Evolutionary conservation across 331 rosid genomes (phyloP).

Genomic region (Acacia pycnantha): DNA sequence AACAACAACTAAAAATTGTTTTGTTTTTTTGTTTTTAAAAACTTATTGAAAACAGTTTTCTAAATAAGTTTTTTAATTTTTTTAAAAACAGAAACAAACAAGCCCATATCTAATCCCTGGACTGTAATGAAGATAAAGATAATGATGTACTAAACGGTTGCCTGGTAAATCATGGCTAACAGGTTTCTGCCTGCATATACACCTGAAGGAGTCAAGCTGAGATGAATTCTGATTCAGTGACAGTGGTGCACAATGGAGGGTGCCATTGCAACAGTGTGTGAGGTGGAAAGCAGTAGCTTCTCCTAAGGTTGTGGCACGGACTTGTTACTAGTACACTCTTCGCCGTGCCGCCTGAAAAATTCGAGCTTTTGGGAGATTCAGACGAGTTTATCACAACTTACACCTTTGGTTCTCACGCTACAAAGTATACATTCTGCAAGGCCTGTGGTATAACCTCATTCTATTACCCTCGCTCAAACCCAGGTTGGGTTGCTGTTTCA

Average conservation of each 20-base stretch:
- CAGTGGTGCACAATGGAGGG: conserved; percentile 66
- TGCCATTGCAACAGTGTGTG: conserved; percentile 81
- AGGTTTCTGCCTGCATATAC: neutral
- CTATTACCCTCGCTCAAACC: conserved; percentile 77
- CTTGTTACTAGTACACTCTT: conserved; percentile 71
- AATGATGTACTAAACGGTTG: neutral
- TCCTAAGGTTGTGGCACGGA: conserved; percentile 61
- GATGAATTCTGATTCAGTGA: conserved; percentile 53
- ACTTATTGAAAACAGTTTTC: too few species aligned
- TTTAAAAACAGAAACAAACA: too few species aligned
- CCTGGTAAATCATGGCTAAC: neutral
- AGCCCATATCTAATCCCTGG: neutral
- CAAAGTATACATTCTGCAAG: conserved; percentile 81
- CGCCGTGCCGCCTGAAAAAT: conserved; percentile 54
- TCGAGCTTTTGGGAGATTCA: conserved; percentile 67
- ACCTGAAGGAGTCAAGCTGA: neutral
- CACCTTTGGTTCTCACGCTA: conserved; percentile 73
- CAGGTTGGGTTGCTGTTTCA: conserved; percentile 76
- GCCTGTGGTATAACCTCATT: conserved; percentile 87
- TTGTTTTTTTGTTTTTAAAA: too few species aligned
- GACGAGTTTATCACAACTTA: conserved; percentile 63
- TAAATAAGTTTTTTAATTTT: too few species aligned
- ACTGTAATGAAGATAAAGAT: neutral
- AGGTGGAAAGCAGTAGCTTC: conserved; percentile 73
- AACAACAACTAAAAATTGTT: too few species aligned